phyloP scores from a whole-genome alignment of 2,329 filamentous ascomycete genomes.

The Exserohilum turcica region DNA sequence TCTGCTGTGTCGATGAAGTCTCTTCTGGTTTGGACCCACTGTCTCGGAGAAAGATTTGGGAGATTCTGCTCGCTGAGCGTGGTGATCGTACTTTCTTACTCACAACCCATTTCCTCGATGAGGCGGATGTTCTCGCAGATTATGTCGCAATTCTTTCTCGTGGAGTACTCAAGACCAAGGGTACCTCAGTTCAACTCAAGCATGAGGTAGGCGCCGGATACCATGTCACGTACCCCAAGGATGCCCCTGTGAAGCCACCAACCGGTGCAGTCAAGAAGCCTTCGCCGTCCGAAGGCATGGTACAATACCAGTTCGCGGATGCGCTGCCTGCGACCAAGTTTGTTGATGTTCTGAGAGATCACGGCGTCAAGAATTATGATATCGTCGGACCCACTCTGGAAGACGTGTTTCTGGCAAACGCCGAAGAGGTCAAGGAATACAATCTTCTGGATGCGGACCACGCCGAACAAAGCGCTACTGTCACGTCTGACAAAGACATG shows the following conservation, averaged over 20 bases:
- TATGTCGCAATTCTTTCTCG: slow-evolving; percentile 88
- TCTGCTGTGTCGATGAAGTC: slow-evolving; percentile 92
- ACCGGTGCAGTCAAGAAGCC: slow-evolving; percentile 50
- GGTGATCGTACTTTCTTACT: slow-evolving; percentile 81
- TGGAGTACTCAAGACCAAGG: slow-evolving; percentile 78
- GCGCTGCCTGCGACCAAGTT: slow-evolving; percentile 74
- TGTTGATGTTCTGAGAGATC: slow-evolving; percentile 69
- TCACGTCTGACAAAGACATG: slow-evolving; percentile 25
- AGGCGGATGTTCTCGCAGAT: slow-evolving; percentile 87
- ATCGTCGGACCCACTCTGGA: slow-evolving; percentile 90
- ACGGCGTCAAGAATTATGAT: slow-evolving; percentile 75
- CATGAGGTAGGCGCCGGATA: slow-evolving; percentile 82
- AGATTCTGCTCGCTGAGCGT: slow-evolving; percentile 84
- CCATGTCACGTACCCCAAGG: slow-evolving; percentile 60
- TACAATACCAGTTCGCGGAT: slow-evolving; percentile 72
- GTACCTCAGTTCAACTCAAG: slow-evolving; percentile 85
- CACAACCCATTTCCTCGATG: slow-evolving; percentile 92
- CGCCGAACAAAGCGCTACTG: slow-evolving; percentile 25
- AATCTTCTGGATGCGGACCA: slow-evolving; percentile 36
- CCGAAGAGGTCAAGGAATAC: slow-evolving; percentile 74
- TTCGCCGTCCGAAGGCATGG: slow-evolving; percentile 63
- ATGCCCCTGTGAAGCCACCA: slow-evolving; percentile 57
- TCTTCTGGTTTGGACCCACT: slow-evolving; percentile 87
- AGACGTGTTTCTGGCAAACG: slow-evolving; percentile 86
- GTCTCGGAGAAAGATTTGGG: slow-evolving; percentile 88